phyloP scores from a whole-genome alignment of 805 yeast genomes.

The Barnettozyma sucrosica region DNA sequence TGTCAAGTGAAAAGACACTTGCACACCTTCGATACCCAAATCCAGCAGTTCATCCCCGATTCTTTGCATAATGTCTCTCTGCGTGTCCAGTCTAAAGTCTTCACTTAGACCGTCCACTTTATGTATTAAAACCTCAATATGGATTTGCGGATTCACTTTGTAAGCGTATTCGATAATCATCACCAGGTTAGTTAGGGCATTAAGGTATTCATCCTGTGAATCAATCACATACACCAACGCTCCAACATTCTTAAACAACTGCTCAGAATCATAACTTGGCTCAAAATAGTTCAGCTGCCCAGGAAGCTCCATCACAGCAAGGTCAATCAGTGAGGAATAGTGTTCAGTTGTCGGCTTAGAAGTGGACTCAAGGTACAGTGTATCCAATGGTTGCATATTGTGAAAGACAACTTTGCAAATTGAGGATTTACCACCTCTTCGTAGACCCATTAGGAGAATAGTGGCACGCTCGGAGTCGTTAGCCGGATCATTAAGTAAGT shows the following conservation, averaged over 20 bases:
- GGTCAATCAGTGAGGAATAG: slow-evolving; percentile 76
- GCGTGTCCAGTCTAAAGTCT: slow-evolving; percentile 90
- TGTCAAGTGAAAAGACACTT: slow-evolving; percentile 84
- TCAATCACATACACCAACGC: slow-evolving; percentile 93
- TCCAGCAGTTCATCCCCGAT: slow-evolving; percentile 90
- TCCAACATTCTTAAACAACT: slow-evolving; percentile 75
- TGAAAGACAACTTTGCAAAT: slow-evolving; percentile 95
- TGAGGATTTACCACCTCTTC: slow-evolving; percentile 86
- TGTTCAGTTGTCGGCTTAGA: slow-evolving; percentile 83
- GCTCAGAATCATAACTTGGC: slow-evolving; percentile 73
- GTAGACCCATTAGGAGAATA: slow-evolving; percentile 79
- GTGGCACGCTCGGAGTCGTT: slow-evolving; percentile 64
- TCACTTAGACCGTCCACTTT: slow-evolving; percentile 89
- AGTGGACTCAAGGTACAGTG: slow-evolving; percentile 84
- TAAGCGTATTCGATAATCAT: slow-evolving; percentile 85
- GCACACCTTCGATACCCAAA: slow-evolving; percentile 85
- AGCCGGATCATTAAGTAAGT: slow-evolving; percentile 21
- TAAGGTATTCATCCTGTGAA: slow-evolving; percentile 89
- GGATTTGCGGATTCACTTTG: slow-evolving; percentile 75
- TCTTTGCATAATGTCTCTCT: slow-evolving; percentile 92
- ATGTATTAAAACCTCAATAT: slow-evolving; percentile 90
- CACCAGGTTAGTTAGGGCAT: slow-evolving; percentile 83
- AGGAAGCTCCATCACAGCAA: slow-evolving; percentile 90
- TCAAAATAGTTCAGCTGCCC: slow-evolving; percentile 90
- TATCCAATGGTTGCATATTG: slow-evolving; percentile 92